Percentiles rank a stretch among this genome's conserved stretches.
phyloP scores from a whole-genome alignment of 2,329 filamentous ascomycete species.

The Aschersonia sp. region DNA sequence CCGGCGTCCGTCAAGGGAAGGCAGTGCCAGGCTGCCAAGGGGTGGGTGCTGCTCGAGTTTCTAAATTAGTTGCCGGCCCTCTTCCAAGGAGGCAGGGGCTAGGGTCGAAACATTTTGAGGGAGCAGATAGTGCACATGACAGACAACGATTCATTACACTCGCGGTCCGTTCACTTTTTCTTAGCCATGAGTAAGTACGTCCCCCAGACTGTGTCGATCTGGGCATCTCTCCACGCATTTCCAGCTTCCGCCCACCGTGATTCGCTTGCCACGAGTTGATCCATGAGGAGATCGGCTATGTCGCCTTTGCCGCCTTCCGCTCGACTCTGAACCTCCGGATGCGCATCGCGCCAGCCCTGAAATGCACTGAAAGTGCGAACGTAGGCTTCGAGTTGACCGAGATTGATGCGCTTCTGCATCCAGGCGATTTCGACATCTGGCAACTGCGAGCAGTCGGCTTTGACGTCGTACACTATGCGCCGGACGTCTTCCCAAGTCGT shows the following conservation, averaged over 20 bases:
- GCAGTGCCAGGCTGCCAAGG: background rate
- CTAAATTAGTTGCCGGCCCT: slow-evolving; percentile 4
- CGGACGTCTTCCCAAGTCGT: slow-evolving; percentile 35
- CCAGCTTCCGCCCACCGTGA: slow-evolving; percentile 33
- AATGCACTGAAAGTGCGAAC: slow-evolving; percentile 45
- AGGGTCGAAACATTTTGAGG: background rate
- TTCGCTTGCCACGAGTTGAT: slow-evolving; percentile 38
- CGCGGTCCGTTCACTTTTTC: slow-evolving; percentile 6
- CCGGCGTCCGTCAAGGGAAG: background rate
- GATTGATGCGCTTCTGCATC: slow-evolving; percentile 35
- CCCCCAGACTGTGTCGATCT: slow-evolving; percentile 46
- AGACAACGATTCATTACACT: background rate
- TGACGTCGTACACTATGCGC: slow-evolving; percentile 43
- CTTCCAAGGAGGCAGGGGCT: background rate
- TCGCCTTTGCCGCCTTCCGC: slow-evolving; percentile 43
- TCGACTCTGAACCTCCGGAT: slow-evolving; percentile 32
- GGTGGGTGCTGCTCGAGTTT: background rate
- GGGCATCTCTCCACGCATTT: slow-evolving; percentile 34
- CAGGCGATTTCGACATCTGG: slow-evolving; percentile 23
- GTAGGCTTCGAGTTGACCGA: slow-evolving; percentile 47
- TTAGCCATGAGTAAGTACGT: slow-evolving; percentile 43
- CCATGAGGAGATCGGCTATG: slow-evolving; percentile 47
- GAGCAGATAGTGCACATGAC: background rate
- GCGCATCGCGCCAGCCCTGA: slow-evolving; percentile 40
- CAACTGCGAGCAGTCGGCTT: slow-evolving; percentile 20